Base-by-base conservation (phyloP, 345 rosid genomes). In the Excoecaria cochinchinensis region DNA sequence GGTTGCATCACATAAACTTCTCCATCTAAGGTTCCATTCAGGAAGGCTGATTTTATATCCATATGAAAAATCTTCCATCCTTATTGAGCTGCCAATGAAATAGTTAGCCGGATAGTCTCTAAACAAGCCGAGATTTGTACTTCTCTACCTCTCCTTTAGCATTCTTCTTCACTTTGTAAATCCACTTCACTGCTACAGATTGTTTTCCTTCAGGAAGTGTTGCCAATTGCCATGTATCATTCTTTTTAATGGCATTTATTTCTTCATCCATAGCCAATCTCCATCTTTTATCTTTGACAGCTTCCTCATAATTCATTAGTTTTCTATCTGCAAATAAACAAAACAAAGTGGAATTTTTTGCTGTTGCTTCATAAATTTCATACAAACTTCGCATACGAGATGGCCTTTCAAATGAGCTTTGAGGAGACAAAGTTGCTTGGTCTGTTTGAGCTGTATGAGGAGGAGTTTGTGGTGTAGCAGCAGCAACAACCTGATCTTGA, bases 101-200 rank as follows among this genome's bases (percentile, higher is more conserved):
- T 56, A 19, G 13, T 14, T 14, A 52, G 19, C 19, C 56, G 3
- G 13, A 51, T 51, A 52, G 56, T 52, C 15, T 52, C 19, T 16
- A 52, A 52, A 52, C 19, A 52, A 12, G 56, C 19, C 5, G 56
- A 52, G 19, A 8, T 16, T 52, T 52, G 56, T 52, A 52, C 5
- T 56, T 56, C 9, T 56, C 59, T 9, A 56, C 59, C 5, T 62
- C 46, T 62, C 67, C 44, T 62, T 36, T 36, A 31, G 10, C 21
- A 15, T 62, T 62, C 31, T 62, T 25, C 63, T 62, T 62, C 44
- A 62, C 46, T 62, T 61, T 62, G 16, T 62, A 36, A 62, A 11
- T 62, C 67, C 10, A 62, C 42, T 62, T 62, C 31, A 14, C 44
- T 31, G 0, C 9, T 62, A 36, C 4, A 0, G 39, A 19, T 36